Evolutionary conservation across 2,329 filamentous ascomycete species (phyloP), one percentile per base, ranked within the genome.

Genomic region (Fusarium sterilihyphosum): DNA sequence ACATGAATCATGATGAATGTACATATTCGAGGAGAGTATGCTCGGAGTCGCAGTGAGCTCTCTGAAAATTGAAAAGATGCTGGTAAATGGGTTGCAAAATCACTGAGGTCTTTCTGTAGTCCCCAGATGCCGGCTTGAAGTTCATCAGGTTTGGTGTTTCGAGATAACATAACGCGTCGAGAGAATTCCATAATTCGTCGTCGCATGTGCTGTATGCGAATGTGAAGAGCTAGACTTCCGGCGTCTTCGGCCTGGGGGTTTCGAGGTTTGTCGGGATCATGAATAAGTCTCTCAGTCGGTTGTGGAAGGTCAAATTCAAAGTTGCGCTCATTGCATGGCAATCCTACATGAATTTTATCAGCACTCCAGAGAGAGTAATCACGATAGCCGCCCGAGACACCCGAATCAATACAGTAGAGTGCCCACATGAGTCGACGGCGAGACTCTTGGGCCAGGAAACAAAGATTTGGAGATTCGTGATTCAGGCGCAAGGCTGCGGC

Each of bases 1-100:
- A 90, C 83, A 71, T 90, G 88, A 16, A 89, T 90, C 88, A 89
- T 90, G 75, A 90, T 82, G 67, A 88, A 90, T 47, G 88, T 87
- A 68, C 88, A 89, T 10, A 90, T 84, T 8, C 88, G 83, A 5
- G 88, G 86, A 2, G 88, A 90, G 73, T 90, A 90, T 6, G 88
- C 87, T 11, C 88, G 85, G 31, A 90, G 81, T 20, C 88, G 85
- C 8, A 90, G 81, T 37, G 89, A 90, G 70, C 84, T 86, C 69
- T 90, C 88, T 17, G 87, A 89, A 78, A 89, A 90, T 53, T 87
- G 86, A 73, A 90, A 90, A 16, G 88, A 89, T 0, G 85, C 81
- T 3, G 88, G 88, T 10, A 90, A 79, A 31, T 88, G 83, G 26
- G 85, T 84, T 52, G 88, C 87, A 68, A 90, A 90, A 18, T 85